Base-by-base conservation (phyloP, 495 filamentous ascomycete genomes). In the Chaetomium cochliodes region DNA sequence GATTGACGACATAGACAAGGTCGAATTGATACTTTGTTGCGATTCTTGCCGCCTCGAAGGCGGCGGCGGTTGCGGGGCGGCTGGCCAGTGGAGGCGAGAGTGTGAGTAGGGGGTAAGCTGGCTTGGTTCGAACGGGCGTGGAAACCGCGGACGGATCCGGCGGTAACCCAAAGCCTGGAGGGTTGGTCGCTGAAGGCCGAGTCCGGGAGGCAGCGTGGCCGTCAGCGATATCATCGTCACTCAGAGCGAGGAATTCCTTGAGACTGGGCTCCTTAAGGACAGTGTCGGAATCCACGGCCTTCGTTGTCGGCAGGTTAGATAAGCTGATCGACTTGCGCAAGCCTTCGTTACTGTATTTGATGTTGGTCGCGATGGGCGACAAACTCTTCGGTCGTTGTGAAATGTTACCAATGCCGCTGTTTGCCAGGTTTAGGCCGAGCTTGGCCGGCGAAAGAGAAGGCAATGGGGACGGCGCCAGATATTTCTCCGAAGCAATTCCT, bases 221-320 rank as follows among this genome's bases (percentile, higher is more conserved):
- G 52, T 81, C 80, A 20, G 79, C 77, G 28, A 82, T 76, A 49
- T 81, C 79, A 28, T 81, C 79, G 59, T 82, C 80, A 64, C 72
- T 75, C 3, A 82, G 72, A 4, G 73, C 66, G 52, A 78, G 71
- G 56, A 82, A 82, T 11, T 82, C 80, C 9, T 72, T 72, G 33
- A 82, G 66, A 23, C 70, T 76, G n/a, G 80, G 80, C 46, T 81
- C 79, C 39, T 58, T 68, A 5, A 81, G 71, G 16, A 69, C 54
- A 0, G 65, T 30, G 26, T 70, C 56, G 39, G 41, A 22, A 22
- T 62, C 51, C 22, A 52, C 25, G 25, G 46, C 26, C 26, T 53
- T 46, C 39, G 67, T 39, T 56, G 42, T 52, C 53, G 61, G 6
- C 60, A 73, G 20, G 59, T 57, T 52, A 55, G 74, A 52, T 58